phyloP scores from a whole-genome alignment of 306 rosid genomes.

The Clitoria ternatea region DNA sequence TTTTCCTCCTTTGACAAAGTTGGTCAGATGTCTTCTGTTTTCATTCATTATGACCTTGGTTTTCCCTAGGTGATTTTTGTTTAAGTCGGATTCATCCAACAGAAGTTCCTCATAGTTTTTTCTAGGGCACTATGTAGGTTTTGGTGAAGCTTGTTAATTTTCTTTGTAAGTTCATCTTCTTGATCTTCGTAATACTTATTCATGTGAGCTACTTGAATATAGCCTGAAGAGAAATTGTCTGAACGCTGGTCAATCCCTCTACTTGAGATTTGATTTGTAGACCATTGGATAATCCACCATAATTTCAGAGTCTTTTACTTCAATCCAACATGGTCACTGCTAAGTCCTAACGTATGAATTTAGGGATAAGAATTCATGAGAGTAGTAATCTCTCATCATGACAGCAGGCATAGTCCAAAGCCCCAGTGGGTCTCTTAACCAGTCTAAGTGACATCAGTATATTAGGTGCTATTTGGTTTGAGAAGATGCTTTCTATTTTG shows the following conservation, averaged over 20 bases:
- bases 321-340: neutral
- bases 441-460: neutral
- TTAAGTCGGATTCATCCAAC: neutral
- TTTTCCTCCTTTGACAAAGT: neutral
- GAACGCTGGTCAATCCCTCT: neutral
- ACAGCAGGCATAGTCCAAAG: neutral
- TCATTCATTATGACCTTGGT: neutral
- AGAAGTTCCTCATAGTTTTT: neutral
- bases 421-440: neutral
- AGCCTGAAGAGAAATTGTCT: neutral
- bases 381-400: neutral
- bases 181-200: neutral
- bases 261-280: neutral
- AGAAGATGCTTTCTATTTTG: too few relatives aligned
- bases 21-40: neutral
- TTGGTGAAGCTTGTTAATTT: constrained; percentile 1
- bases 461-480: too few relatives aligned
- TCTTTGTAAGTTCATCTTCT: neutral
- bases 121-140: neutral
- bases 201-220: neutral
- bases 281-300: neutral
- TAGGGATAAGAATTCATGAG: neutral
- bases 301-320: neutral
- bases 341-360: neutral
- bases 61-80: constrained; percentile 3